Evolutionary conservation across 176 grass and related monocot species (phyloP).

Genomic region (Triticum timopheevii): DNA sequence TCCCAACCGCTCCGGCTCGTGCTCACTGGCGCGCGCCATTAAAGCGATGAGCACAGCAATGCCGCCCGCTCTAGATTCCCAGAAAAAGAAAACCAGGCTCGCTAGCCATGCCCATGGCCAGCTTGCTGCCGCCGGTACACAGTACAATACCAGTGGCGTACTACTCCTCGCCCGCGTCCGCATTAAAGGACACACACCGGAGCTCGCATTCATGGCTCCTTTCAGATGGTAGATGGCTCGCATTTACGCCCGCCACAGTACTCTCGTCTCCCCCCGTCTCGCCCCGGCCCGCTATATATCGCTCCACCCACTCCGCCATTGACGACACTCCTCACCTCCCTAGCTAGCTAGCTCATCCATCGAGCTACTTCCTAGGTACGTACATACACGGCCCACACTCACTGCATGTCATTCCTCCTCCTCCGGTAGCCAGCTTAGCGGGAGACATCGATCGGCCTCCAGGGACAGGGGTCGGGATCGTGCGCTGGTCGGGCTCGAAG

Average conservation of each 20-base stretch:
- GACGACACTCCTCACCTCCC: background rate
- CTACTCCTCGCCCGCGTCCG: background rate
- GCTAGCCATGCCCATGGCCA: slow-evolving; percentile 18
- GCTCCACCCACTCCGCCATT: background rate
- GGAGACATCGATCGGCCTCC: background rate
- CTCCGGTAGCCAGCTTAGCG: background rate
- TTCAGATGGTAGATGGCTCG: slow-evolving; percentile 49
- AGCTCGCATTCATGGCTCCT: slow-evolving; percentile 49
- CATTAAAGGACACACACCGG: slow-evolving; percentile 38
- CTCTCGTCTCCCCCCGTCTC: background rate
- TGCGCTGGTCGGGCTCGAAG: background rate
- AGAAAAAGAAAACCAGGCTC: background rate
- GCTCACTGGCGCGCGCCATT: slow-evolving; percentile 19
- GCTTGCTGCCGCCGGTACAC: slow-evolving; percentile 17
- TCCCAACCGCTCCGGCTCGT: slow-evolving; percentile 34
- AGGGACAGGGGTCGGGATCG: background rate
- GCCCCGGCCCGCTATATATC: slow-evolving; percentile 34
- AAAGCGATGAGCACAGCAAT: background rate
- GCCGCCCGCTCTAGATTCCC: slow-evolving; percentile 22
- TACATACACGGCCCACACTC: too few relatives aligned
- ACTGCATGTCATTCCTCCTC: background rate
- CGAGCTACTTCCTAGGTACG: background rate
- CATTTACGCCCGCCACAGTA: slow-evolving; percentile 39
- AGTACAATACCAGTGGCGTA: background rate
- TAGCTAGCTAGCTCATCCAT: background rate